Evolutionary conservation across 1,139 yeast genomes (phyloP).

Genomic region (Schwanniomyces etchellsii): DNA sequence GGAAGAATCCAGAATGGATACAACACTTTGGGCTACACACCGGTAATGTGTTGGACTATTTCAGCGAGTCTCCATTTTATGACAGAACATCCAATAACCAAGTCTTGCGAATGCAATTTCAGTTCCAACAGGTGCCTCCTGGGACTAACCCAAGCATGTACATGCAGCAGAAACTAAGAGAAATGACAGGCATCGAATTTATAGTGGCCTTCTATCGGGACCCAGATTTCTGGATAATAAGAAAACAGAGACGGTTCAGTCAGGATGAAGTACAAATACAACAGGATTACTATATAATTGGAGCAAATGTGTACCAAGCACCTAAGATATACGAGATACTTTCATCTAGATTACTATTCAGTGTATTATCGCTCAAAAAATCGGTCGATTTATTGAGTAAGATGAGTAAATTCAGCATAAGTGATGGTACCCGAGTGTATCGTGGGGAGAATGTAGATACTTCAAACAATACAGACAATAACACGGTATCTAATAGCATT

Average conservation of each 20-base stretch:
- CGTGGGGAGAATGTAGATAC: conserved; percentile 4
- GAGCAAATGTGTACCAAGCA: conserved; percentile 90
- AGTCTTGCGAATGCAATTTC: conserved; percentile 91
- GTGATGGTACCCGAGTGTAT: conserved; percentile 35
- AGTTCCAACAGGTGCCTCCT: conserved; percentile 60
- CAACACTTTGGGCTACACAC: conserved; percentile 81
- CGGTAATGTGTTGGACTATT: conserved; percentile 87
- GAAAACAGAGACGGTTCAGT: conserved; percentile 67
- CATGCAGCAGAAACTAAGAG: conserved; percentile 54
- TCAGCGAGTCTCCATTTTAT: conserved; percentile 89
- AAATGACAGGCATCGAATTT: conserved; percentile 85
- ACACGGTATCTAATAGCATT: conserved; percentile 9
- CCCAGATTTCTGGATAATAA: conserved; percentile 88
- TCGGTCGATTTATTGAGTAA: conserved; percentile 29
- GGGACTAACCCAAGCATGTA: conserved; percentile 31
- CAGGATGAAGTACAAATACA: conserved; percentile 16
- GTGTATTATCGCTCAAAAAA: conserved; percentile 31
- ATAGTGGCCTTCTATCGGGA: conserved; percentile 69
- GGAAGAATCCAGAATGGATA: conserved; percentile 98
- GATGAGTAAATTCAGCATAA: conserved; percentile 29
- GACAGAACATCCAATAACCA: conserved; percentile 93
- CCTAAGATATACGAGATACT: conserved; percentile 49
- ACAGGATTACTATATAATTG: conserved; percentile 77
- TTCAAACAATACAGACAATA: conserved; percentile 3
- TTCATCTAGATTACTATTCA: conserved; percentile 32